Evolutionary conservation across 331 rosid species (phyloP).

Genomic region (Malus hybrid): DNA sequence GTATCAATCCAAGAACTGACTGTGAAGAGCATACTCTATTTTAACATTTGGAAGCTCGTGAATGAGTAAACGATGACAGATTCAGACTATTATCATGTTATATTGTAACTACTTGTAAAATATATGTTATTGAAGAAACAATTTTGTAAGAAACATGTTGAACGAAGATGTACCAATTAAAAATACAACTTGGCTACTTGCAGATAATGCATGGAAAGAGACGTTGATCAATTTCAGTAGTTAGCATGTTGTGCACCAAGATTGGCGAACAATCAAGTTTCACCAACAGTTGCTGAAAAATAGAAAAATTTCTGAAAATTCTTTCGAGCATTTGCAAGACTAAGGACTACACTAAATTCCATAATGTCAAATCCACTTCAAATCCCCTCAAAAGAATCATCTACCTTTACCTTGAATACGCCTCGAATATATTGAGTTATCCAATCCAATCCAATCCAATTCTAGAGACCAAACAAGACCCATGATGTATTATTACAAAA

Average conservation of each 20-base stretch:
- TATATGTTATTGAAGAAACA: not conserved
- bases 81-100: not conserved
- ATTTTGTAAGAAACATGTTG: no score
- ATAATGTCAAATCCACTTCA: not conserved
- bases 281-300: not conserved
- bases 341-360: not conserved
- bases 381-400: not conserved
- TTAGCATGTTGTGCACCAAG: not conserved
- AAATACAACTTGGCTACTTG: not conserved
- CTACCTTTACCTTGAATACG: not conserved
- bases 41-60: no score
- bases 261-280: not conserved
- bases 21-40: not conserved
- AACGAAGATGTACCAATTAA: not conserved
- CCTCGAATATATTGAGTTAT: no score
- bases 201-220: not conserved
- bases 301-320: not conserved
- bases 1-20: not conserved
- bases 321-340: not conserved
- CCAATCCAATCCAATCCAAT: no score
- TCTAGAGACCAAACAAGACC: no score
- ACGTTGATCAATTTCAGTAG: not conserved
- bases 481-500: not conserved
- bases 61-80: not conserved
- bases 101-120: not conserved